Evolutionary conservation across 2,329 filamentous ascomycete species (phyloP).

Genomic region (Graphilbum fragrans): DNA sequence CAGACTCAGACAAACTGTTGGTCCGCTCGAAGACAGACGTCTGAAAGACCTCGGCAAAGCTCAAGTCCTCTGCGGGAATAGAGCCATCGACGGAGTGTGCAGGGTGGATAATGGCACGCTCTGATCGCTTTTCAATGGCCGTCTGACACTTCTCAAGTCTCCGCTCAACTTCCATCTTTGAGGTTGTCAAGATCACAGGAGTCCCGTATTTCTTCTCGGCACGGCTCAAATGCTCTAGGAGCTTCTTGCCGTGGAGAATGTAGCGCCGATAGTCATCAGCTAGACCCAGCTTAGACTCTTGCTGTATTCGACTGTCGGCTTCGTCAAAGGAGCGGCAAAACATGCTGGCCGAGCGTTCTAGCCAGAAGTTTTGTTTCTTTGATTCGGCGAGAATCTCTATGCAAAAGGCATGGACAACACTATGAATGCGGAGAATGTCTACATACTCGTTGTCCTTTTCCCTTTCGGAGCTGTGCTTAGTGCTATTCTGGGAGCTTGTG

Average conservation of each 20-base stretch:
- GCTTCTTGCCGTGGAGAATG: slow-evolving; percentile 34
- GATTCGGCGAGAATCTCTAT: slow-evolving; percentile 30
- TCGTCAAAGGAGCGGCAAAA: slow-evolving; percentile 37
- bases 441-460: slow-evolving; percentile 28
- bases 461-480: slow-evolving; percentile 25
- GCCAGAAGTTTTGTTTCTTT: slow-evolving; percentile 31
- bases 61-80: neutral
- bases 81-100: slow-evolving; percentile 11
- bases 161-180: neutral
- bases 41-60: slow-evolving; percentile 17
- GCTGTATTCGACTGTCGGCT: slow-evolving; percentile 29
- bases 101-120: slow-evolving; percentile 16
- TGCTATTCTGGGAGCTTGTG: slow-evolving; percentile 25
- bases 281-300: slow-evolving; percentile 27
- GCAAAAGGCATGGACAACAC: slow-evolving; percentile 41
- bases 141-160: slow-evolving; percentile 17
- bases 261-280: slow-evolving; percentile 42
- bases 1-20: slow-evolving; percentile 34
- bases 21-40: slow-evolving; percentile 38
- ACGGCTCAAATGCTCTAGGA: slow-evolving; percentile 29
- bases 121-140: slow-evolving; percentile 27
- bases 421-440: slow-evolving; percentile 37
- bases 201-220: slow-evolving; percentile 18
- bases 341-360: slow-evolving; percentile 32
- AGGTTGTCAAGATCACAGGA: slow-evolving; percentile 4